These are phyloP conservation scores for Erysimum cheiri DNA, from an alignment of 441 rosid genomes.

Conservation along the genomic window DNA sequence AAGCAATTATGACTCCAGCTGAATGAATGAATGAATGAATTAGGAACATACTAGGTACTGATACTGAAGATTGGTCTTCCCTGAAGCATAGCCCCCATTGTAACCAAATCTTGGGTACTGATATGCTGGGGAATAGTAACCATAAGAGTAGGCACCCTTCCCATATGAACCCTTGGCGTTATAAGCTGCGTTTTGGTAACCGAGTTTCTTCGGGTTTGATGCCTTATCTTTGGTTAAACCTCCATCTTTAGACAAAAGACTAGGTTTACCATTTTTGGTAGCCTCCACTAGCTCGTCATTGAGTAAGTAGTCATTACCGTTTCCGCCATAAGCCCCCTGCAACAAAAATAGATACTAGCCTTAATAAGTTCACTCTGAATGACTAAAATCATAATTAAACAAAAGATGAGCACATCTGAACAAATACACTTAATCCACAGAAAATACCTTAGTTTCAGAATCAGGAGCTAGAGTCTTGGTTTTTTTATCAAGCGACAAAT, in stretches of 20 bases:
- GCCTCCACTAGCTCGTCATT: constrained; percentile 23
- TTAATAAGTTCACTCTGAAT: neutral
- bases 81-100: constrained; percentile 55
- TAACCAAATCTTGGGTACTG: constrained; percentile 59
- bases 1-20: neutral
- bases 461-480: constrained; percentile 43
- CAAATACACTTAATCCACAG: neutral
- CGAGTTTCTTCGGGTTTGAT: constrained; percentile 45
- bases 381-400: neutral
- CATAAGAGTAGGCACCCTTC: constrained; percentile 47
- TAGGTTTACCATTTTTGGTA: constrained; percentile 41
- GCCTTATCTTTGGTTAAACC: constrained; percentile 48
- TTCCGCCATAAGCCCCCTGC: constrained; percentile 57
- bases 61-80: constrained; percentile 53
- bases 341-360: neutral
- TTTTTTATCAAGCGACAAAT: constrained; percentile 49
- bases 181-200: constrained; percentile 48
- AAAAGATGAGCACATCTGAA: neutral
- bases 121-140: constrained; percentile 48
- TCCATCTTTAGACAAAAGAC: constrained; percentile 43
- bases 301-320: constrained; percentile 44
- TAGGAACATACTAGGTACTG: constrained; percentile 51
- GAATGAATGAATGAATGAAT: neutral
- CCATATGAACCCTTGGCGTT: constrained; percentile 55
- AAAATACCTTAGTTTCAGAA: constrained; percentile 49